A percentile compares a stretch with the other conserved stretches of the same genome.
phyloP scores from a whole-genome alignment of 1,284 basidiomycete genomes.

The Ustilago xerochloae region DNA sequence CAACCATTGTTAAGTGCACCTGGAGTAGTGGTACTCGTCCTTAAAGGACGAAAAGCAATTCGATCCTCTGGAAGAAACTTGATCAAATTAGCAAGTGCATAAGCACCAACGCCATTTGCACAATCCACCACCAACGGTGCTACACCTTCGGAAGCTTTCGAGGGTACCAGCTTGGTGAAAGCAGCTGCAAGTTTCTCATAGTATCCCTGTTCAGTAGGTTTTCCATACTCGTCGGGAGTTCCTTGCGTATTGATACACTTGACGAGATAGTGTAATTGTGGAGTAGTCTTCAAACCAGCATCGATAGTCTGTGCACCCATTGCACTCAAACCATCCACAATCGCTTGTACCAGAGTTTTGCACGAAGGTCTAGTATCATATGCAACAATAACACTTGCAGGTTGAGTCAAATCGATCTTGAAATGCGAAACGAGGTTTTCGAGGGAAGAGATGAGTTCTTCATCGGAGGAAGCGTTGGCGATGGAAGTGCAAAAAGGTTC shows the following conservation, averaged over 20 bases:
- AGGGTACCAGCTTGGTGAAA: slow-evolving; percentile 81
- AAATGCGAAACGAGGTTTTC: slow-evolving; percentile 75
- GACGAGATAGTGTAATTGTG: slow-evolving; percentile 95
- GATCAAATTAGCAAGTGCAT: slow-evolving; percentile 54
- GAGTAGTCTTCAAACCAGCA: slow-evolving; percentile 87
- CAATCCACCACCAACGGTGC: slow-evolving; percentile 86
- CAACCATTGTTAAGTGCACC: slow-evolving; percentile 84
- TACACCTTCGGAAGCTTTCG: slow-evolving; percentile 27
- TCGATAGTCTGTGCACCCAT: slow-evolving; percentile 71
- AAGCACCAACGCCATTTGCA: slow-evolving; percentile 94
- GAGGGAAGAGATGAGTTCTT: slow-evolving; percentile 79
- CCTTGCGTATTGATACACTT: slow-evolving; percentile 86
- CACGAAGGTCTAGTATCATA: slow-evolving; percentile 93
- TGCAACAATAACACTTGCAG: slow-evolving; percentile 86
- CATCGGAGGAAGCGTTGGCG: slow-evolving; percentile 84
- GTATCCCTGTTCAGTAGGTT: slow-evolving; percentile 87
- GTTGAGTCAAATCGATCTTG: slow-evolving; percentile 82
- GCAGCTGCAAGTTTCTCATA: slow-evolving; percentile 84
- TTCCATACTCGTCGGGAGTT: slow-evolving; percentile 78
- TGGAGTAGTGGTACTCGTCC: slow-evolving; percentile 72
- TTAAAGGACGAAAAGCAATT: slow-evolving; percentile 53
- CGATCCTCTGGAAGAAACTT: slow-evolving; percentile 58
- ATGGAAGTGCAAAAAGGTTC: slow-evolving; percentile 86
- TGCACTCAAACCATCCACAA: slow-evolving; percentile 84
- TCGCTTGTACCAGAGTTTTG: slow-evolving; percentile 80